phyloP scores from a whole-genome alignment of 2,329 filamentous ascomycete species.

The Fusarium ramigenum region DNA sequence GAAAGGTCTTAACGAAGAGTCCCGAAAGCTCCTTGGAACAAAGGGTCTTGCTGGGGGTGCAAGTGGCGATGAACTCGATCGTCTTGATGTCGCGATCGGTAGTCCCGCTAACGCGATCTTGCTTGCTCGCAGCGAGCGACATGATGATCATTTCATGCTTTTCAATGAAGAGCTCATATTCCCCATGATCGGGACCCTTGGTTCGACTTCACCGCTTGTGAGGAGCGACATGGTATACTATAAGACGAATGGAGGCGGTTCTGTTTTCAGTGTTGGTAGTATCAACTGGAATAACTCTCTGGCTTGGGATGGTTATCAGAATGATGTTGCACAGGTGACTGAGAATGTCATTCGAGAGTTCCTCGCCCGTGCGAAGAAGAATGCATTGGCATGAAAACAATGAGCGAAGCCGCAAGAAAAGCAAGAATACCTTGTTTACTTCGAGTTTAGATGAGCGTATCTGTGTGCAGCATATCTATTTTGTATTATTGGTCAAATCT shows the following conservation, averaged over 20 bases:
- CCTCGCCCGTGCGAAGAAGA: background rate
- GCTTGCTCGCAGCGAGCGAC: background rate
- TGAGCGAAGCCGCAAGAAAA: background rate
- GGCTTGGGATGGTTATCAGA: background rate
- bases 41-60: background rate
- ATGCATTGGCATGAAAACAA: background rate
- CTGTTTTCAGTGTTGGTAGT: background rate
- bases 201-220: background rate
- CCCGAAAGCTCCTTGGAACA: background rate
- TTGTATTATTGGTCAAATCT: too few species aligned
- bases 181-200: background rate
- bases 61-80: background rate
- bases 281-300: background rate
- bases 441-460: accelerated
- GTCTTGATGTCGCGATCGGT: accelerated
- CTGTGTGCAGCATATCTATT: too few species aligned
- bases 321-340: background rate
- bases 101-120: background rate
- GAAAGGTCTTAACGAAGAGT: background rate
- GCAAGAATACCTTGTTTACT: accelerated
- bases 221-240: background rate
- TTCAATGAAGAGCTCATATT: background rate
- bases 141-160: background rate
- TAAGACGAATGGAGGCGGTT: background rate
- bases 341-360: background rate